Percentiles rank a stretch among this genome's conserved stretches.
phyloP scores from a whole-genome alignment of 2,329 filamentous ascomycete species.

The Colletotrichum orbiculare region DNA sequence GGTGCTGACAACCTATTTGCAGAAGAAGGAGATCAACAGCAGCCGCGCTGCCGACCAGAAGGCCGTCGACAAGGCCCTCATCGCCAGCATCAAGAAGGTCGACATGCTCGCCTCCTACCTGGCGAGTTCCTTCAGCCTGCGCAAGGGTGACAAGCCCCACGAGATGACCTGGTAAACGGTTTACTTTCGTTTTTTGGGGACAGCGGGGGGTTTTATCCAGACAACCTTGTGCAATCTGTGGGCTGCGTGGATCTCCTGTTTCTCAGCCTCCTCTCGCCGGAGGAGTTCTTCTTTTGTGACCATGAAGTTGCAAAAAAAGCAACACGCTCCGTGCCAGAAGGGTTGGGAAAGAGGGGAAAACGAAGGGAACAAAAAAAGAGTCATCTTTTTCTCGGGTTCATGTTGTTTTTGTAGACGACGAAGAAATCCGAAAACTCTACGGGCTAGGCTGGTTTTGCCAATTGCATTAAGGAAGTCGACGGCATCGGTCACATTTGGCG shows the following conservation, averaged over 20 bases:
- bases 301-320: too few species aligned
- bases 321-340: too few species aligned
- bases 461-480: constrained; percentile 74
- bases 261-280: too few species aligned
- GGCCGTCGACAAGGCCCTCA: constrained; percentile 94
- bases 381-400: constrained; percentile 13
- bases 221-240: too few species aligned
- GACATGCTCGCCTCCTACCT: constrained; percentile 94
- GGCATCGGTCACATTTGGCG: constrained; percentile 74
- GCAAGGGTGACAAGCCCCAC: constrained; percentile 99
- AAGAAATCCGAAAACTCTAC: constrained; percentile 34
- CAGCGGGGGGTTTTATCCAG: too few species aligned
- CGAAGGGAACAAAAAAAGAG: neutral
- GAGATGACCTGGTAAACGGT: constrained; percentile 96
- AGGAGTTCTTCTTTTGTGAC: too few species aligned
- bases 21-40: constrained; percentile 98
- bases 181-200: constrained; percentile 16
- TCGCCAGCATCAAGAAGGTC: constrained; percentile 98
- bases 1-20: constrained; percentile 42
- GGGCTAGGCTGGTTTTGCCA: constrained; percentile 67
- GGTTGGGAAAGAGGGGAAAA: too few species aligned
- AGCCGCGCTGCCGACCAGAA: constrained; percentile 97
- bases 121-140: constrained; percentile 94
- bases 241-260: too few species aligned
- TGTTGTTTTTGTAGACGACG: constrained; percentile 35